phyloP scores from a whole-genome alignment of 2,329 filamentous ascomycete species.

The Pseudocercospora pini-densiflorae region DNA sequence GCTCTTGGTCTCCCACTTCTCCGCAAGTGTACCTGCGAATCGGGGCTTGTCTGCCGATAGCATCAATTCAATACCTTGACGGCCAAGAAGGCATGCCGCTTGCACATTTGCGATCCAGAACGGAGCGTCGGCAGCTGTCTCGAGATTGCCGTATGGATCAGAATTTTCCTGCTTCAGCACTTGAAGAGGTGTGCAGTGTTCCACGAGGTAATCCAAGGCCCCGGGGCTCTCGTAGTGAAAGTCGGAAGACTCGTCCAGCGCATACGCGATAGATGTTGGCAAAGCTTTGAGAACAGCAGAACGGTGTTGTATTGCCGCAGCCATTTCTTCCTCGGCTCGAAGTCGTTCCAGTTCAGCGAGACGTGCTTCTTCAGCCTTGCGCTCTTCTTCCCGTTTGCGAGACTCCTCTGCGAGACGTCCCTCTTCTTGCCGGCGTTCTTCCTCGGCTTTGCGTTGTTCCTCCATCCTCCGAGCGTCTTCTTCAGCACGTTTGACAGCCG shows the following conservation, averaged over 20 bases:
- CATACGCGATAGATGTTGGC: conserved; percentile 28
- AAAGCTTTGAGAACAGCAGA: conserved; percentile 31
- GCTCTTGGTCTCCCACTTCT: conserved; percentile 30
- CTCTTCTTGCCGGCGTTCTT: conserved; percentile 31
- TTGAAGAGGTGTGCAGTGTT: conserved; percentile 35
- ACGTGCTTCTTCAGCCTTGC: conserved; percentile 22
- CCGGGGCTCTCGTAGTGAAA: conserved; percentile 21
- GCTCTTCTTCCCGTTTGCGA: conserved; percentile 32
- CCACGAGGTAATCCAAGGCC: conserved; percentile 23
- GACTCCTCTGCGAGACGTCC: conserved; percentile 25
- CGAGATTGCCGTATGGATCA: conserved; percentile 15
- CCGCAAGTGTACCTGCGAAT: conserved; percentile 29
- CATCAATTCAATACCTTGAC: conserved; percentile 36
- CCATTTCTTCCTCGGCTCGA: conserved; percentile 26
- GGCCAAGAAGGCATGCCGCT: conserved; percentile 37
- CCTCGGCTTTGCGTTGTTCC: conserved; percentile 34
- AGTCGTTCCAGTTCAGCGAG: conserved; percentile 24
- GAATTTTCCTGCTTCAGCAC: conserved; percentile 26
- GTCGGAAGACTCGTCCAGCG: conserved; percentile 28
- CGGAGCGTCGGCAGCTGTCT: conserved; percentile 18
- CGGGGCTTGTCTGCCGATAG: conserved; percentile 28
- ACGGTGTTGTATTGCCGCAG: conserved; percentile 28
- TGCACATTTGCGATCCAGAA: conserved; percentile 38
- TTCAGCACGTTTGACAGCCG: conserved; percentile 28
- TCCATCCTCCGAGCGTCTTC: conserved; percentile 32